A percentile compares a stretch with the other conserved stretches of the same genome.
Conservation (phyloP, 495 filamentous ascomycete species). For the Chlorociboria aeruginascens region DNA sequence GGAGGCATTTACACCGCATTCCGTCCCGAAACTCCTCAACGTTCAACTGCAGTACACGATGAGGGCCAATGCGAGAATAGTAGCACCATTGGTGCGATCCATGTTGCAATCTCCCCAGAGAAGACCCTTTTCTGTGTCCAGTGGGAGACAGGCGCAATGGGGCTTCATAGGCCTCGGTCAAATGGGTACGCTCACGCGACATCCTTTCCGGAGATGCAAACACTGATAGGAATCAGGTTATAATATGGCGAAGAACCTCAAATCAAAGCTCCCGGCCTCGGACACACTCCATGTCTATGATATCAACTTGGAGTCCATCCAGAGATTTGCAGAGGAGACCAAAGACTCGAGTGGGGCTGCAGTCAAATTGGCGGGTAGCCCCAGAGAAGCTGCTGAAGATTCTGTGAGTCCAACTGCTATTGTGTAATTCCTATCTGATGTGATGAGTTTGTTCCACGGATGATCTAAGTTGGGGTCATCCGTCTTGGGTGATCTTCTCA, state of each 20-base stretch:
- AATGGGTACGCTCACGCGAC: constrained; percentile 51
- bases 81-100: constrained; percentile 8
- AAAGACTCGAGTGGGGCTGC: constrained; percentile 32
- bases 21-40: too few relatives aligned
- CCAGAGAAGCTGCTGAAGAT: constrained; percentile 52
- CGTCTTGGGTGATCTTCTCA: constrained; percentile 31
- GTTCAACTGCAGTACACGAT: not conserved
- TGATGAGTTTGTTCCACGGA: constrained; percentile 45
- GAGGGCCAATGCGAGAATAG: constrained; percentile 17
- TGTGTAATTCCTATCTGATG: constrained; percentile 17
- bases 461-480: constrained; percentile 47
- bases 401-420: constrained; percentile 44
- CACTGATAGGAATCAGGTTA: constrained; percentile 37
- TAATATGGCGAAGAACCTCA: constrained; percentile 81
- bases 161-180: constrained; percentile 80
- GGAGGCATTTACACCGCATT: too few relatives aligned
- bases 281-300: constrained; percentile 66
- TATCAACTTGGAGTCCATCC: constrained; percentile 50
- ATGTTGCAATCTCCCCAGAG: constrained; percentile 17
- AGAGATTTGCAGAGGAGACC: constrained; percentile 50
- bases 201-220: constrained; percentile 6
- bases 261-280: constrained; percentile 55
- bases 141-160: constrained; percentile 48
- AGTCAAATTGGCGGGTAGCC: constrained; percentile 44
- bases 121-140: constrained; percentile 44